A percentile compares a stretch with the other conserved stretches of the same genome.
phyloP scores from a whole-genome alignment of 108 stramenopile genomes.

The Discostella pseudostelligera region DNA sequence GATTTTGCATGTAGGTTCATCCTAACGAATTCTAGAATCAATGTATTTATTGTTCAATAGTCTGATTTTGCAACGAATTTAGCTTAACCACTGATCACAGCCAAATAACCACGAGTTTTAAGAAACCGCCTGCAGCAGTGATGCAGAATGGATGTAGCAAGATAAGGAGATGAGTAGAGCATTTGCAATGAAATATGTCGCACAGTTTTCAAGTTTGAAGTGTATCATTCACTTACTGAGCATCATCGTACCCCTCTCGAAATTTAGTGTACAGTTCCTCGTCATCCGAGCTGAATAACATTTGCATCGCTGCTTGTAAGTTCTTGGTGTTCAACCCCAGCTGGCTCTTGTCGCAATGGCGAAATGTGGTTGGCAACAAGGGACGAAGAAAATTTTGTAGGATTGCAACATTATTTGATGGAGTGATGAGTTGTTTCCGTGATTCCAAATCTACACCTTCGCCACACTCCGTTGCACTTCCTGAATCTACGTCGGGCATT shows the following conservation, averaged over 20 bases:
- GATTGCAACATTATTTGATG: not conserved
- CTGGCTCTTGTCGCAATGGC: slow-evolving; percentile 33
- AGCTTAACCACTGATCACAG: slow-evolving; percentile 10
- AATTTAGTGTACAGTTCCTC: slow-evolving; percentile 41
- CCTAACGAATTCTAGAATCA: not conserved
- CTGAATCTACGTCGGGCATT: slow-evolving; percentile 15
- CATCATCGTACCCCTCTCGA: slow-evolving; percentile 51
- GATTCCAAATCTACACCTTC: not conserved
- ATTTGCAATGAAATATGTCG: not conserved
- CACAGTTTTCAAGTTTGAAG: not conserved
- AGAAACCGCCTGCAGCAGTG: slow-evolving; percentile 22
- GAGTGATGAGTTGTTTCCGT: not conserved
- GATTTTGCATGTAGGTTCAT: not conserved
- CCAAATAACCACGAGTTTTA: slow-evolving; percentile 14
- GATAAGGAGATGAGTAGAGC: not conserved
- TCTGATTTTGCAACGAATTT: not conserved
- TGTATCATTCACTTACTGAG: slow-evolving; percentile 21
- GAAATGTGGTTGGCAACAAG: slow-evolving; percentile 34
- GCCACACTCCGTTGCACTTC: not conserved
- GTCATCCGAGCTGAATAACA: slow-evolving; percentile 44
- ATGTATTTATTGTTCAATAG: no score
- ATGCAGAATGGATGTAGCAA: not conserved
- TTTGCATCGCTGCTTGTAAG: slow-evolving; percentile 22
- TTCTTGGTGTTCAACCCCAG: slow-evolving; percentile 36
- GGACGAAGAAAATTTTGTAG: slow-evolving; percentile 21